Evolutionary conservation across 2,329 filamentous ascomycete genomes (phyloP), one percentile per base, ranked within the genome.

Genomic region (Trichophaea hybrida): DNA sequence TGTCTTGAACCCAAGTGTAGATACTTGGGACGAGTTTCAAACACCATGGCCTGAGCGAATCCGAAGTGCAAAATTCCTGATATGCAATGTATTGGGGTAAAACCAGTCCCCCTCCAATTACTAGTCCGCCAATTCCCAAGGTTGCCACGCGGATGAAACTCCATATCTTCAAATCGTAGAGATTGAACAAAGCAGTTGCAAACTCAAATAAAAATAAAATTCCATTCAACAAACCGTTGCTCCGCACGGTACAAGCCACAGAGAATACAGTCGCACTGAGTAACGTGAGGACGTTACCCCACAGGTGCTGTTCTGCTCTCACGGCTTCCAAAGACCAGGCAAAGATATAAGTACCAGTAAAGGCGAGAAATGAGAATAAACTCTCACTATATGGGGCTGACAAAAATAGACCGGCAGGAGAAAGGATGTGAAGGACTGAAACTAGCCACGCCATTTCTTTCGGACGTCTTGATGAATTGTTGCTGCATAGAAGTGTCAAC

Each of bases 341-440:
- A 70, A 91, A 93, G 52, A 85, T 71, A 34, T 86, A 77, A 68
- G 82, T 83, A 0, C 88, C 93, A 0, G 77, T 66, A 68, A 96
- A 87, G 44, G 85, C 86, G 37, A 95, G 75, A 24, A 86, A 75
- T 0, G 91, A 83, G 71, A 89, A 96, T 0, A 84, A 72, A 64
- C 85, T 82, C 74, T 98, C 93, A 7, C 82, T 79, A 71, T 93
- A 94, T 0, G 91, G 88, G 0, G 90, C 85, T 0, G 85, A 90
- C 15, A 98, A 79, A 70, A 98, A 97, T 1, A 96, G 73, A 0
- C 91, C 91, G 0, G 86, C 93, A 0, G 93, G 91, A 0, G 87
- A 93, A 53, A 97, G 69, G 58, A 94, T 78, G 71, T 97, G 88
- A 53, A 97, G 75, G 13, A 79, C 74, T 2, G 88, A 81, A 6